Evolutionary conservation across 306 rosid genomes (phyloP).

Genomic region (Cucumis hystrix): DNA sequence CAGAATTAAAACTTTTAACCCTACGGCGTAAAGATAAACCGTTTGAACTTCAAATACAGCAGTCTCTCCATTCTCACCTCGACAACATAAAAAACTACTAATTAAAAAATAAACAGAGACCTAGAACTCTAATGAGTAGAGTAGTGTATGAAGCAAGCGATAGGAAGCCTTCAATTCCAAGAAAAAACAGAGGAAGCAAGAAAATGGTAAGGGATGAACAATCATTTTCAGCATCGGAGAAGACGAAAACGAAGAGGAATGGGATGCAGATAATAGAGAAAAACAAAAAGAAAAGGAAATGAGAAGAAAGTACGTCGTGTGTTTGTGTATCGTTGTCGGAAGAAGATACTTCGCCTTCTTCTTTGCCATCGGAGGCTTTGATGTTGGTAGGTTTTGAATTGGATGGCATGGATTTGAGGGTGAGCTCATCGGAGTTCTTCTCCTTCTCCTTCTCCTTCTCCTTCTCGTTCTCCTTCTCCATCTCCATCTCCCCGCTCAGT

Average conservation of each 20-base stretch:
- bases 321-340: slow-evolving; percentile 24
- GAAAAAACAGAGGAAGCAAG: background rate
- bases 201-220: background rate
- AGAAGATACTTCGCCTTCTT: slow-evolving; percentile 86
- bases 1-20: background rate
- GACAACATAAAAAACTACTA: background rate
- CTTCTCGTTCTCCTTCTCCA: background rate
- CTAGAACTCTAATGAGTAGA: background rate
- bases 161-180: background rate
- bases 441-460: slow-evolving; percentile 25
- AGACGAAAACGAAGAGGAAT: background rate
- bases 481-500: slow-evolving; percentile 9
- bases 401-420: slow-evolving; percentile 12
- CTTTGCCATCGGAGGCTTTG: slow-evolving; percentile 31
- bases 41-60: background rate
- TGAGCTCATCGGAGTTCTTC: slow-evolving; percentile 15
- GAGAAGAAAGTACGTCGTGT: slow-evolving; percentile 19
- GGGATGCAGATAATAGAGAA: background rate
- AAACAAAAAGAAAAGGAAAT: background rate
- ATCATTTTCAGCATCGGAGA: background rate
- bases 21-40: background rate
- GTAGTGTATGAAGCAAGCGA: background rate
- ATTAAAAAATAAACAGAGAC: background rate
- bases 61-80: background rate
- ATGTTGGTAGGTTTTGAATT: slow-evolving; percentile 1